phyloP scores from a whole-genome alignment of 2,329 filamentous ascomycete genomes.

The Paradendryphiella salina region DNA sequence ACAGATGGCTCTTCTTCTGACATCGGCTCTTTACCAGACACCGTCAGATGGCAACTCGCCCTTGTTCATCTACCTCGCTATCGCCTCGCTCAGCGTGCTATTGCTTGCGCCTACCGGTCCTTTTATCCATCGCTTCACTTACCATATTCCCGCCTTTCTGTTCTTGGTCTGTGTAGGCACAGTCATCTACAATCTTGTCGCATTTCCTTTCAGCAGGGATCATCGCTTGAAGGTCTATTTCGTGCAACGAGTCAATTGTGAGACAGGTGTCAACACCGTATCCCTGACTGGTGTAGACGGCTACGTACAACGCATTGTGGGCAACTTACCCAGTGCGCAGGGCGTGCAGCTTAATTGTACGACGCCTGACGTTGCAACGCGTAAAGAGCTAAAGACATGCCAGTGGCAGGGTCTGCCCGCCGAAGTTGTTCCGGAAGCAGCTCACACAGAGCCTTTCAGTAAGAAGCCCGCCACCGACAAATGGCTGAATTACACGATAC shows the following conservation, averaged over 20 bases:
- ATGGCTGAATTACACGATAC: constrained; percentile 70
- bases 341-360: constrained; percentile 57
- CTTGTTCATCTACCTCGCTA: constrained; percentile 70
- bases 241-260: constrained; percentile 77
- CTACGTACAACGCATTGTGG: constrained; percentile 60
- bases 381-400: constrained; percentile 65
- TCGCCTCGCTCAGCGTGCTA: constrained; percentile 69
- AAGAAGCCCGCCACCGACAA: constrained; percentile 33
- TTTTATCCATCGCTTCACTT: constrained; percentile 83
- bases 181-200: constrained; percentile 79
- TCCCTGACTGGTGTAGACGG: constrained; percentile 50
- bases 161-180: constrained; percentile 73
- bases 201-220: constrained; percentile 82
- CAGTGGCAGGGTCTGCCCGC: constrained; percentile 71
- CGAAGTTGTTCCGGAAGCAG: constrained; percentile 58
- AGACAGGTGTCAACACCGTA: constrained; percentile 68
- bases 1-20: constrained; percentile 74
- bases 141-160: constrained; percentile 78
- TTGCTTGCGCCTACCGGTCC: constrained; percentile 77
- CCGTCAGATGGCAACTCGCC: constrained; percentile 78
- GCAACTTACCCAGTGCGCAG: constrained; percentile 69
- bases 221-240: constrained; percentile 88
- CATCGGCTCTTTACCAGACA: constrained; percentile 75
- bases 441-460: constrained; percentile 30
- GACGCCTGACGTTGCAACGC: constrained; percentile 47